These are phyloP conservation scores for Spencermartinsiella europaea DNA, from an alignment of 805 yeast species.

Conservation along the genomic window DNA sequence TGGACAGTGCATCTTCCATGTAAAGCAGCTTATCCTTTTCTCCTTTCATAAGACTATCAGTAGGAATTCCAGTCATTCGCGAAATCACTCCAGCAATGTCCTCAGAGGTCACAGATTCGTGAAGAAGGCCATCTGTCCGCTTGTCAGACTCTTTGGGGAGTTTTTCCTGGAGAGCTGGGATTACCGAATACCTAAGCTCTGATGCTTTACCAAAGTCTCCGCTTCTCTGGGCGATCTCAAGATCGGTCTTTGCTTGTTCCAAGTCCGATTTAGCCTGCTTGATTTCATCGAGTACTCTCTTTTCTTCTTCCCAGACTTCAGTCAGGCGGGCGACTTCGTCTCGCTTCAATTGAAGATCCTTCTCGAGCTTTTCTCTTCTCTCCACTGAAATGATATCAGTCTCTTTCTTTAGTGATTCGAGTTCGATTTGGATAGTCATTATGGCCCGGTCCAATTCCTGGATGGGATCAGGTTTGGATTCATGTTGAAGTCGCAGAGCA, in stretches of 20 bases:
- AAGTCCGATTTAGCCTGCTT: constrained; percentile 76
- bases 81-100: constrained; percentile 91
- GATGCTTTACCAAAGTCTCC: constrained; percentile 89
- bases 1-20: constrained; percentile 77
- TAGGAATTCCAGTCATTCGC: constrained; percentile 94
- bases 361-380: constrained; percentile 67
- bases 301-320: constrained; percentile 82
- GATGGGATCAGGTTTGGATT: constrained; percentile 92
- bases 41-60: constrained; percentile 83
- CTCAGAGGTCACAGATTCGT: constrained; percentile 89
- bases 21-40: constrained; percentile 84
- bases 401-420: constrained; percentile 90
- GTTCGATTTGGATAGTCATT: constrained; percentile 91
- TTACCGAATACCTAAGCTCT: constrained; percentile 77
- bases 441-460: constrained; percentile 82
- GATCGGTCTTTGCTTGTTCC: constrained; percentile 77
- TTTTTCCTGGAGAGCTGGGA: constrained; percentile 69
- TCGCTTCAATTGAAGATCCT: constrained; percentile 55
- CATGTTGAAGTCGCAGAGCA: constrained; percentile 88
- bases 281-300: constrained; percentile 64
- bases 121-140: constrained; percentile 50
- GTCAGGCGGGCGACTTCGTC: constrained; percentile 69
- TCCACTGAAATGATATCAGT: constrained; percentile 80
- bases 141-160: constrained; percentile 51
- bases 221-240: constrained; percentile 75